phyloP scores from a whole-genome alignment of 257 asterid species.

The Gynochthodes officinalis region DNA sequence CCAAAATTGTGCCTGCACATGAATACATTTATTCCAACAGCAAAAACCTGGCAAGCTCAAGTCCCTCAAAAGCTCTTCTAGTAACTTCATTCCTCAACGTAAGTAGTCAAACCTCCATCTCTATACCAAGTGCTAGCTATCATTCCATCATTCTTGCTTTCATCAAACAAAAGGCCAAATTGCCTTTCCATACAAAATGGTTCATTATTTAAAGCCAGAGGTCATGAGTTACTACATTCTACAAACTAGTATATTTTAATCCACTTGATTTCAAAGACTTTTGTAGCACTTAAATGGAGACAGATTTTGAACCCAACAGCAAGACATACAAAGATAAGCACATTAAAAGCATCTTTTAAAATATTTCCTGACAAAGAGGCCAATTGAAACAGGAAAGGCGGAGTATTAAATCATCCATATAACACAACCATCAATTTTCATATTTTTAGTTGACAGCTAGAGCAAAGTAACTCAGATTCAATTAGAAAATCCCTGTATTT shows the following conservation, averaged over 20 bases:
- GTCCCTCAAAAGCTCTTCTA: constrained; percentile 2
- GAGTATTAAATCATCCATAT: not conserved
- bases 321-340: not conserved
- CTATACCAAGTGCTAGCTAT: not conserved
- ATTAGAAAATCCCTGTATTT: not conserved
- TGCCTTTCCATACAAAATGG: not conserved
- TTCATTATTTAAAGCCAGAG: not conserved
- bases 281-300: not conserved
- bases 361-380: not conserved
- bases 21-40: not conserved
- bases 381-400: not conserved
- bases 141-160: not conserved
- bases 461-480: not conserved
- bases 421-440: no score
- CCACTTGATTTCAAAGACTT: not conserved
- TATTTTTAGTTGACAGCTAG: not conserved
- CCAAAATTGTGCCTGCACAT: not conserved
- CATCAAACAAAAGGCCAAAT: not conserved
- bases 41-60: not conserved
- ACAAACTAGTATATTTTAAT: not conserved
- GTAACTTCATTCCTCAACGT: not conserved
- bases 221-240: not conserved
- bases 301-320: not conserved
- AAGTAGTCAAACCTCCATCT: not conserved
- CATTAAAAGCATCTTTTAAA: not conserved